A percentile compares a stretch with the other conserved stretches of the same genome.
These are phyloP conservation scores for Posidonia oceanica DNA, from an alignment of 116 monocot species.

Conservation along the genomic window DNA sequence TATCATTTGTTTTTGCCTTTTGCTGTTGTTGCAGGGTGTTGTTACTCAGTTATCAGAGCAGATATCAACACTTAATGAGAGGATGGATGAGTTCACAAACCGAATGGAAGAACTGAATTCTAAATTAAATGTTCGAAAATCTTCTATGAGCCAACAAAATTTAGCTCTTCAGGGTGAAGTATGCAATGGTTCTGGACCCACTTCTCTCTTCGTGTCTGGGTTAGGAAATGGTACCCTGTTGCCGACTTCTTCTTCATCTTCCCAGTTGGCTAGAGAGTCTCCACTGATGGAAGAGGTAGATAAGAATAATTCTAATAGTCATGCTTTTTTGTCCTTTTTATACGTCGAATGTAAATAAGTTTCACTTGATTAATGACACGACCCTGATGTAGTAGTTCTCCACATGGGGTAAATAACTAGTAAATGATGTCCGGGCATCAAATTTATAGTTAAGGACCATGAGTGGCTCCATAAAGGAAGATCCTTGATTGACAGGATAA, in stretches of 20 bases:
- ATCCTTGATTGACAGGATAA: too few relatives aligned
- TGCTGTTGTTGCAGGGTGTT: constrained; percentile 26
- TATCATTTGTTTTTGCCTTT: not conserved
- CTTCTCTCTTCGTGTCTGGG: constrained; percentile 64
- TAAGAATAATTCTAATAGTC: not conserved
- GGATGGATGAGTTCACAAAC: constrained; percentile 91
- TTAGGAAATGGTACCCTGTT: constrained; percentile 80
- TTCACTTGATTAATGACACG: too few relatives aligned
- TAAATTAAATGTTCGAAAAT: constrained; percentile 33
- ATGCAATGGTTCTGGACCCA: constrained; percentile 70
- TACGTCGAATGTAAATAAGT: too few relatives aligned
- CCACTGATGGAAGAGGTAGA: constrained; percentile 83
- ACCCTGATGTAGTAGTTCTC: too few relatives aligned
- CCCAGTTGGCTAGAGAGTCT: constrained; percentile 66
- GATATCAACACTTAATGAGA: constrained; percentile 86
- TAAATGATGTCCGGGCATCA: too few relatives aligned
- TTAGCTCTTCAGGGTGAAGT: constrained; percentile 48
- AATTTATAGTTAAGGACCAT: too few relatives aligned
- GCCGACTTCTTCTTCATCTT: constrained; percentile 72
- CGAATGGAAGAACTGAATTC: constrained; percentile 81
- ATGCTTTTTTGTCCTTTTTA: too few relatives aligned
- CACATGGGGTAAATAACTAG: too few relatives aligned
- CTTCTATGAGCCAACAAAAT: constrained; percentile 76
- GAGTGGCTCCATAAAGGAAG: too few relatives aligned
- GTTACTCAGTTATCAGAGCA: constrained; percentile 88